Percentiles rank a stretch among this genome's conserved stretches.
These are phyloP conservation scores for Pseudozyma flocculosa DNA, from an alignment of 1,284 basidiomycete species.

Conservation along the genomic window DNA sequence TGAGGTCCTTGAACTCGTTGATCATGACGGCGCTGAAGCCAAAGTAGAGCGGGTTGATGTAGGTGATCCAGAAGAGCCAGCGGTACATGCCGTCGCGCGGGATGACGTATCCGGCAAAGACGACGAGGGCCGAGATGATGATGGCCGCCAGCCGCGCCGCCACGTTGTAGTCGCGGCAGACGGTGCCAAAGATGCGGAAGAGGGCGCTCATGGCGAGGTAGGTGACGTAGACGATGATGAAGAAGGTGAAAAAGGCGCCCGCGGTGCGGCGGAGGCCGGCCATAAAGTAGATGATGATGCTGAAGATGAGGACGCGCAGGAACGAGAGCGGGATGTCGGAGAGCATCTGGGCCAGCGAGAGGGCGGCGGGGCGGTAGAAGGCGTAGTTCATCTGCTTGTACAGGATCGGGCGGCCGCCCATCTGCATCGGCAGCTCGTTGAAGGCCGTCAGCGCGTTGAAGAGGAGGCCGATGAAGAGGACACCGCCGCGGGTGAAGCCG, in stretches of 20 bases:
- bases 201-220: conserved; percentile 59
- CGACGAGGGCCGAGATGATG: conserved; percentile 65
- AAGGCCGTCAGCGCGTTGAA: conserved; percentile 53
- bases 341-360: conserved; percentile 68
- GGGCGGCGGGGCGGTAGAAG: conserved; percentile 59
- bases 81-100: conserved; percentile 60
- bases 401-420: conserved; percentile 71
- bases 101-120: conserved; percentile 72
- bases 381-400: conserved; percentile 63
- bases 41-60: conserved; percentile 61
- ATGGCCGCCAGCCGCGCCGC: conserved; percentile 63
- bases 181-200: conserved; percentile 66
- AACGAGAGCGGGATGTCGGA: conserved; percentile 71
- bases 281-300: conserved; percentile 69
- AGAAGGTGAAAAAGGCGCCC: conserved; percentile 57
- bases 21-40: conserved; percentile 64
- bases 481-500: conserved; percentile 46
- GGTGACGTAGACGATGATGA: conserved; percentile 40
- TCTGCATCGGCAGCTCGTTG: conserved; percentile 69
- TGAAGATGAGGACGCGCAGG: conserved; percentile 63
- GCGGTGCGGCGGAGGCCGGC: conserved; percentile 64
- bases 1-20: conserved; percentile 62
- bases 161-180: conserved; percentile 29
- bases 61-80: conserved; percentile 59
- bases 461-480: conserved; percentile 48